Conservation (phyloP, 345 rosid genomes). For the Limnanthes douglasii region DNA sequence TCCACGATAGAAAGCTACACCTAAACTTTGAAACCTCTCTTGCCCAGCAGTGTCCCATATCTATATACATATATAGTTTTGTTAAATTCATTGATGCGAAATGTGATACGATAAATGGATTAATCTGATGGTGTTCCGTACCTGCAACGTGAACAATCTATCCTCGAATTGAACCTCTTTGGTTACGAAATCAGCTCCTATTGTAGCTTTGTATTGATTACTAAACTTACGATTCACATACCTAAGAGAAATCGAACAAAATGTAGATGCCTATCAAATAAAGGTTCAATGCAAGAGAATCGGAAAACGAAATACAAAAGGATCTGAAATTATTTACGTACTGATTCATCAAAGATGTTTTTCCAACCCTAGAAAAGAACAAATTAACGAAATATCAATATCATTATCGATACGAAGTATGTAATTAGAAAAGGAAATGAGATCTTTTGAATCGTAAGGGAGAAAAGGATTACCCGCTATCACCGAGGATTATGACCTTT, state of each 20-base stretch:
- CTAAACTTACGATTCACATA: slow-evolving; percentile 86
- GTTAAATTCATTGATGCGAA: too few relatives aligned
- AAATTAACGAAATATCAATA: slow-evolving; percentile 1
- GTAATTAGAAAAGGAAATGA: not conserved
- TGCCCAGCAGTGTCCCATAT: slow-evolving; percentile 96
- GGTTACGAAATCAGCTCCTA: slow-evolving; percentile 90
- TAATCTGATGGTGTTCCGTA: too few relatives aligned
- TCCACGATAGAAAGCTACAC: slow-evolving; percentile 79
- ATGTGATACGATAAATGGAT: too few relatives aligned
- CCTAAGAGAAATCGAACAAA: slow-evolving; percentile 21
- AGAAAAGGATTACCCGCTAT: slow-evolving; percentile 45
- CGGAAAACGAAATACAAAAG: slow-evolving; percentile 8
- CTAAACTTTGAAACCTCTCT: slow-evolving; percentile 83
- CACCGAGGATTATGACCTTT: slow-evolving; percentile 81
- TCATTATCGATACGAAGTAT: not conserved
- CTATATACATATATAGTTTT: slow-evolving; percentile 7
- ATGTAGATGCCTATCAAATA: not conserved
- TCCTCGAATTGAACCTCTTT: slow-evolving; percentile 89
- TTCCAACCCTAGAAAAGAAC: slow-evolving; percentile 55
- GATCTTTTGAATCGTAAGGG: too few relatives aligned
- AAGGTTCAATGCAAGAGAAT: slow-evolving; percentile 1
- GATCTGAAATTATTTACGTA: slow-evolving; percentile 20
- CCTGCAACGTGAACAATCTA: slow-evolving; percentile 87
- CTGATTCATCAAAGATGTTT: slow-evolving; percentile 96
- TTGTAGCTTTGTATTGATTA: slow-evolving; percentile 90